phyloP scores from a whole-genome alignment of 2,329 filamentous ascomycete species.

The Drechslerella coelobrocha region DNA sequence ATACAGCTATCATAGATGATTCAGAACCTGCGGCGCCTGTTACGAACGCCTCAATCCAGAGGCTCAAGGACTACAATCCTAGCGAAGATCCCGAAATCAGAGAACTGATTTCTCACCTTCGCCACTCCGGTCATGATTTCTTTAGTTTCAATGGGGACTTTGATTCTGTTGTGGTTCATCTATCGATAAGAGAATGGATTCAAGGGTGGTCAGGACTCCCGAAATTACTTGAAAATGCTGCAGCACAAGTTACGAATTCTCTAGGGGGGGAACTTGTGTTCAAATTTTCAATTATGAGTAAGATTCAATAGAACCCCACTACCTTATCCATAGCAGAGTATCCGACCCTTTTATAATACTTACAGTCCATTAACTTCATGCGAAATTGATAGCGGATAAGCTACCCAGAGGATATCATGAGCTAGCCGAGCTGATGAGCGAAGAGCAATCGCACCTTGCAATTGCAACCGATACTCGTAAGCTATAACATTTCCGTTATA shows the following conservation, averaged over 20 bases:
- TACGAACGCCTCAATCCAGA: not conserved
- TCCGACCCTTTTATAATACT: not conserved
- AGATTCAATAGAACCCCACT: not conserved
- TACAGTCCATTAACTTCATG: not conserved
- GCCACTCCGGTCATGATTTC: conserved; percentile 17
- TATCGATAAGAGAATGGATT: conserved; percentile 26
- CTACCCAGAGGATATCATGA: conserved; percentile 21
- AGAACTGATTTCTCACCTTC: conserved; percentile 29
- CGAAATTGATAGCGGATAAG: not conserved
- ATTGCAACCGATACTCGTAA: conserved; percentile 22
- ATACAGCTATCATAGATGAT: not conserved
- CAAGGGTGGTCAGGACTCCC: not conserved
- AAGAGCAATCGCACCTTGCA: conserved; percentile 17
- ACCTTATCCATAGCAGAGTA: not conserved
- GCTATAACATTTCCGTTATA: not conserved
- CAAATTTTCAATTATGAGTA: conserved; percentile 5
- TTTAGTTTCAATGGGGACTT: conserved; percentile 20
- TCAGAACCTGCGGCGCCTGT: not conserved
- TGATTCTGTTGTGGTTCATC: conserved; percentile 16
- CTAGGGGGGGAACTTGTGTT: conserved; percentile 3
- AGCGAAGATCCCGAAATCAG: conserved; percentile 26
- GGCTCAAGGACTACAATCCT: conserved; percentile 3
- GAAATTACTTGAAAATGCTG: not conserved
- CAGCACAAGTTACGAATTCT: conserved; percentile 8
- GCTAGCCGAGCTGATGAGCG: conserved; percentile 7